Conservation (phyloP, 2,329 filamentous ascomycete species). For the Calonectria fujianensis region DNA sequence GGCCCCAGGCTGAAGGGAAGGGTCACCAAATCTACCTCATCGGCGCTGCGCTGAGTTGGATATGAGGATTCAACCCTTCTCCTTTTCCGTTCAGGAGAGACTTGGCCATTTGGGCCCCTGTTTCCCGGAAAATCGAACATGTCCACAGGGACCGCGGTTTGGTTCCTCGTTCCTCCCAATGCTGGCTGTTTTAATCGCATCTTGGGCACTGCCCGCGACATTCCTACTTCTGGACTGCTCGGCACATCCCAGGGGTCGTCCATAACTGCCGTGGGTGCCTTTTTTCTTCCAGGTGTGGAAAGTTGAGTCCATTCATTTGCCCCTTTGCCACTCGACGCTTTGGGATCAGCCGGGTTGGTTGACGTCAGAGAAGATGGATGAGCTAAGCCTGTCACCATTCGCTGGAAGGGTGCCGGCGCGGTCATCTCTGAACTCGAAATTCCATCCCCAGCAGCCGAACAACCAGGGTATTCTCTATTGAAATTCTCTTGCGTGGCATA, state of each 20-base stretch:
- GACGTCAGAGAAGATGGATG: slow-evolving; percentile 55
- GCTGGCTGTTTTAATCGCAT: slow-evolving; percentile 43
- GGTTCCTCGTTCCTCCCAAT: slow-evolving; percentile 14
- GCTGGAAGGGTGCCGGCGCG: slow-evolving; percentile 54
- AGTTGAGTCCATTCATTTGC: slow-evolving; percentile 58
- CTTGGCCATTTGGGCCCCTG: slow-evolving; percentile 6
- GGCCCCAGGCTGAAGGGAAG: slow-evolving; percentile 51
- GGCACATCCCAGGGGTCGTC: slow-evolving; percentile 67
- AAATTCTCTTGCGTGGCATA: slow-evolving; percentile 54
- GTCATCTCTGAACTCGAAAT: slow-evolving; percentile 54
- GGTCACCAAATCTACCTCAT: slow-evolving; percentile 54
- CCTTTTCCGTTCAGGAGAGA: slow-evolving; percentile 48
- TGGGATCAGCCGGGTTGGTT: slow-evolving; percentile 50
- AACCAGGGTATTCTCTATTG: slow-evolving; percentile 36
- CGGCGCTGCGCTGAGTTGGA: slow-evolving; percentile 42
- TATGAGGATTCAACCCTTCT: slow-evolving; percentile 47
- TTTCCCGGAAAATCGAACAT: background rate
- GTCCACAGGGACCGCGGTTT: background rate
- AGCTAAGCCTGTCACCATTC: slow-evolving; percentile 53
- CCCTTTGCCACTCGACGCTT: slow-evolving; percentile 39
- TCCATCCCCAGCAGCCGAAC: slow-evolving; percentile 37
- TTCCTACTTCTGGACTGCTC: slow-evolving; percentile 61
- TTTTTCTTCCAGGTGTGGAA: slow-evolving; percentile 57
- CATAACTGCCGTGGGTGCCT: slow-evolving; percentile 49
- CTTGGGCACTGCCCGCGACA: slow-evolving; percentile 40